Conservation (phyloP, 495 filamentous ascomycete genomes). For the Aspergillus cristatus region DNA sequence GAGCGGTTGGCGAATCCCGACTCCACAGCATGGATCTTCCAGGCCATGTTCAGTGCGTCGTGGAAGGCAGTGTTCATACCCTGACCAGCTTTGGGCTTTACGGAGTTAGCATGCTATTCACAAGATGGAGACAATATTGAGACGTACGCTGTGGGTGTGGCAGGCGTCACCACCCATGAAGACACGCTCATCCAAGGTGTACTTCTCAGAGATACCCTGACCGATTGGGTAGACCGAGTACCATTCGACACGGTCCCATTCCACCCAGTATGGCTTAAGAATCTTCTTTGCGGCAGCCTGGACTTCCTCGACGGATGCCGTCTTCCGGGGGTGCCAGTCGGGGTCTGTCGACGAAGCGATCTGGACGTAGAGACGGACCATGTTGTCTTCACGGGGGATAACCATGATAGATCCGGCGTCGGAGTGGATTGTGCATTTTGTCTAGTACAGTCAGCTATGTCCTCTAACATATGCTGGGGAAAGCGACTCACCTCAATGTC, state of each 20-base stretch:
- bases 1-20: conserved; percentile 49
- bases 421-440: conserved; percentile 78
- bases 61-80: conserved; percentile 46
- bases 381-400: conserved; percentile 70
- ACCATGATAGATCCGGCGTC: conserved; percentile 65
- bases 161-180: conserved; percentile 58
- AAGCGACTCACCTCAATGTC: conserved; percentile 54
- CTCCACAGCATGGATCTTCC: conserved; percentile 68
- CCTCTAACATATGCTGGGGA: background rate
- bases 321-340: conserved; percentile 45
- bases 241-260: conserved; percentile 49
- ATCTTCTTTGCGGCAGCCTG: conserved; percentile 54
- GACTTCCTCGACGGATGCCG: conserved; percentile 49
- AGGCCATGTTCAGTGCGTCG: conserved; percentile 62
- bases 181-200: conserved; percentile 46
- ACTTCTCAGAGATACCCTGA: conserved; percentile 54
- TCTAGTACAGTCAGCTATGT: conserved; percentile 38
- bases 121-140: background rate
- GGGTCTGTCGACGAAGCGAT: conserved; percentile 54
- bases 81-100: conserved; percentile 53
- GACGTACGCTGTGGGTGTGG: conserved; percentile 55
- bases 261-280: conserved; percentile 48
- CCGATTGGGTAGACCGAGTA: conserved; percentile 57
- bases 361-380: conserved; percentile 70
- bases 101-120: conserved; percentile 23